Percentiles rank a stretch among this genome's conserved stretches.
Evolutionary conservation across 192 early-diverging fungal genomes (phyloP).

Genomic region (Pilaira anomala): DNA sequence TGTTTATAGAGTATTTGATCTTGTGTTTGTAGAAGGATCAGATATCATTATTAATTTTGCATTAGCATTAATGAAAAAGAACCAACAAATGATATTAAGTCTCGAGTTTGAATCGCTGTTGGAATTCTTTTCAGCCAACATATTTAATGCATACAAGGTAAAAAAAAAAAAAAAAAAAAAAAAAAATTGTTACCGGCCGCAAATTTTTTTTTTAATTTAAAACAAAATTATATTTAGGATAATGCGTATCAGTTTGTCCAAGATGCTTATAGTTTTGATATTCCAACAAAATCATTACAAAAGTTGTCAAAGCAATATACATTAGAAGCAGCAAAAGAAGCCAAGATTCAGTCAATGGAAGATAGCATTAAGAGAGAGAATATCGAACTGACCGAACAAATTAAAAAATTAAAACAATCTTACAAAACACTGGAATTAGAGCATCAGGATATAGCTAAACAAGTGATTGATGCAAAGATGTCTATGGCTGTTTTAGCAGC

Average conservation of each 20-base stretch:
- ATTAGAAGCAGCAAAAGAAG: conserved; percentile 56
- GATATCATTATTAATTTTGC: conserved; percentile 83
- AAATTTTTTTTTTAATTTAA: not conserved
- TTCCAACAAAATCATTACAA: conserved; percentile 64
- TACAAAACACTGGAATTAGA: conserved; percentile 69
- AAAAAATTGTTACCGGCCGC: not conserved
- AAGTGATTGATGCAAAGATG: conserved; percentile 58
- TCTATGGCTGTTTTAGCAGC: conserved; percentile 51
- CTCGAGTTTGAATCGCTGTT: conserved; percentile 84
- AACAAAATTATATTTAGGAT: conserved; percentile 36
- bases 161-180: conserved; percentile 24
- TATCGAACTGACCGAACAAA: conserved; percentile 53
- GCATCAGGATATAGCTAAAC: conserved; percentile 69
- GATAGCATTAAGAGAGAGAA: conserved; percentile 66
- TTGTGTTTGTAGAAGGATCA: conserved; percentile 89
- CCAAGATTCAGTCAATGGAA: conserved; percentile 60
- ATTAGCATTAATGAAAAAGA: conserved; percentile 81
- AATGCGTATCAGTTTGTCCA: conserved; percentile 71
- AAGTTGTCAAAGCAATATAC: conserved; percentile 69
- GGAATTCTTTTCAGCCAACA: conserved; percentile 81
- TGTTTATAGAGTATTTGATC: conserved; percentile 88
- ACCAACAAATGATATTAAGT: conserved; percentile 71
- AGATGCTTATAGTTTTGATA: conserved; percentile 74
- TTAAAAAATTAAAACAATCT: conserved; percentile 57
- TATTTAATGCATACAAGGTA: conserved; percentile 86